Conservation (phyloP, 73 alveolate species). For the Loxodes magnus region DNA sequence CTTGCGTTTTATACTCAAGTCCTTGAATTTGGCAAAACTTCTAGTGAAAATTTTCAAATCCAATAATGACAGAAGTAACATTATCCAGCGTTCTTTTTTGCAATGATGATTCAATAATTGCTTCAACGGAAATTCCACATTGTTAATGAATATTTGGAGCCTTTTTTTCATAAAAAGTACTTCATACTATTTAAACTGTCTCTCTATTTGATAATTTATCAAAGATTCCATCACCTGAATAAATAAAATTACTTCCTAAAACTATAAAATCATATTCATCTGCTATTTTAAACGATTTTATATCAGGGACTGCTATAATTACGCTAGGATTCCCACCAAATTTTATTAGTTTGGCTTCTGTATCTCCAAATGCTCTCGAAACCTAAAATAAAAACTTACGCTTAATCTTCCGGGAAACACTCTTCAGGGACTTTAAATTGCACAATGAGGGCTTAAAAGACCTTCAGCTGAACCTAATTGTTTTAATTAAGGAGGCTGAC, state of each 20-base stretch:
- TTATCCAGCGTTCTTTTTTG: slow-evolving; percentile 61
- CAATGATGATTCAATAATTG: slow-evolving; percentile 74
- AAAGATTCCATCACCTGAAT: slow-evolving; percentile 89
- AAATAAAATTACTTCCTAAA: slow-evolving; percentile 50
- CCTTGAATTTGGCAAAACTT: too few species aligned
- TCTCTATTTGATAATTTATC: slow-evolving; percentile 90
- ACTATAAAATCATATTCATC: slow-evolving; percentile 57
- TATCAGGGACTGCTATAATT: slow-evolving; percentile 85
- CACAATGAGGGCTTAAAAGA: too few species aligned
- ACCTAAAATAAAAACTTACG: too few species aligned
- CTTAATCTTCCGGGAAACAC: slow-evolving; percentile 63
- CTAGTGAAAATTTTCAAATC: too few species aligned
- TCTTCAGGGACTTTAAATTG: slow-evolving; percentile 67
- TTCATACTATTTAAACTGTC: slow-evolving; percentile 68
- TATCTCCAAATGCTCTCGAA: slow-evolving; percentile 89
- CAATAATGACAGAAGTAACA: slow-evolving; percentile 55
- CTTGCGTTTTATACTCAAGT: neutral
- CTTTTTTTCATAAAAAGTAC: slow-evolving; percentile 26
- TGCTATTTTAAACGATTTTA: slow-evolving; percentile 63
- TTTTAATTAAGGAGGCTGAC: too few species aligned
- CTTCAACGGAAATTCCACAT: slow-evolving; percentile 91
- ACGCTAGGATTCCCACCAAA: slow-evolving; percentile 96
- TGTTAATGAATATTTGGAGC: slow-evolving; percentile 58
- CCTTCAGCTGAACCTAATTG: too few species aligned
- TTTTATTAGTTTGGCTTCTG: slow-evolving; percentile 79